phyloP scores from a whole-genome alignment of 352 stramenopile genomes.

The Phytophthora fragariaefolia region DNA sequence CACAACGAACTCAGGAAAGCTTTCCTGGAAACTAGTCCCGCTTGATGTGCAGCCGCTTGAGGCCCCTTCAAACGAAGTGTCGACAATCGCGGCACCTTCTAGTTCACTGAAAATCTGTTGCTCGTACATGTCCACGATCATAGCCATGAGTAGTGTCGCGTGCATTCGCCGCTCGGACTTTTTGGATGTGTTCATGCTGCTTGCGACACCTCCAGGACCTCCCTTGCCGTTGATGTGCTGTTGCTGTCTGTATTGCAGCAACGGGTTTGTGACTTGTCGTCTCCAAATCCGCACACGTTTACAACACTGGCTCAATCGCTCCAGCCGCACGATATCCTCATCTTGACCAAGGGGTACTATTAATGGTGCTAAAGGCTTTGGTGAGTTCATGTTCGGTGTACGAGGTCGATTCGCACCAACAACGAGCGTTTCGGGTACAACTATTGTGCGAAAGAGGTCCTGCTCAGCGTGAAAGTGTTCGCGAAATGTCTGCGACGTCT shows the following conservation, averaged over 20 bases:
- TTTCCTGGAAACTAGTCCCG: constrained; percentile 49
- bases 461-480: constrained; percentile 51
- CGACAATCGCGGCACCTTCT: constrained; percentile 36
- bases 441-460: constrained; percentile 56
- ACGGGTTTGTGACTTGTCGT: constrained; percentile 63
- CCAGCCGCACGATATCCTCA: constrained; percentile 59
- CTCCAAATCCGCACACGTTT: constrained; percentile 80
- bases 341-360: constrained; percentile 23
- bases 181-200: constrained; percentile 32
- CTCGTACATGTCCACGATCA: constrained; percentile 83
- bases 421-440: neutral
- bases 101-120: constrained; percentile 52
- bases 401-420: constrained; percentile 10
- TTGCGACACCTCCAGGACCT: constrained; percentile 15
- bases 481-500: constrained; percentile 52
- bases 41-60: constrained; percentile 16
- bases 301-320: constrained; percentile 73
- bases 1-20: constrained; percentile 75
- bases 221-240: constrained; percentile 31
- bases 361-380: neutral
- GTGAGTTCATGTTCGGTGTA: constrained; percentile 13
- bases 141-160: constrained; percentile 62
- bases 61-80: constrained; percentile 16
- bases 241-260: constrained; percentile 68
- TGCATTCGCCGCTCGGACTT: constrained; percentile 79